Conservation (phyloP, 805 yeast species). For the Candida tammaniensis region DNA sequence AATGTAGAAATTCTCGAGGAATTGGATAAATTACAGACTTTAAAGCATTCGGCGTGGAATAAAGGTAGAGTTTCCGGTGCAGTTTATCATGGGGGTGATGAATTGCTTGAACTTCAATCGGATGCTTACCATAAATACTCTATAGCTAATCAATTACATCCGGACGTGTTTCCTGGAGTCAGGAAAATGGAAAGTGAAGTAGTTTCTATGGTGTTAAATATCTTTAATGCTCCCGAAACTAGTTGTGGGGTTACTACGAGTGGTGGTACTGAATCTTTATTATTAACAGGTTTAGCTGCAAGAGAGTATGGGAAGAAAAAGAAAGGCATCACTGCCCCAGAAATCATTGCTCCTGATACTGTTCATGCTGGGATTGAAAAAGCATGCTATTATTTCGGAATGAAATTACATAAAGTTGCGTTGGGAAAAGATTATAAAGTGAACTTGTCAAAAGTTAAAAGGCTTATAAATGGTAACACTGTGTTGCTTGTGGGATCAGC, state of each 20-base stretch:
- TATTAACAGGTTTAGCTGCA: slow-evolving; percentile 85
- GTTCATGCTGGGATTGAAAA: slow-evolving; percentile 95
- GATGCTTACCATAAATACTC: slow-evolving; percentile 72
- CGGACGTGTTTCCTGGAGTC: slow-evolving; percentile 95
- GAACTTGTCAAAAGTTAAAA: slow-evolving; percentile 56
- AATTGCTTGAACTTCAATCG: slow-evolving; percentile 69
- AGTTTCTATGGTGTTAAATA: slow-evolving; percentile 79
- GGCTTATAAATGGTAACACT: slow-evolving; percentile 74
- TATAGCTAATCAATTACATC: slow-evolving; percentile 93
- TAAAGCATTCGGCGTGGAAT: slow-evolving; percentile 78
- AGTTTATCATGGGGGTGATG: slow-evolving; percentile 93
- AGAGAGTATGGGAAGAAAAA: slow-evolving; percentile 64
- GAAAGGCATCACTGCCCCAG: slow-evolving; percentile 66
- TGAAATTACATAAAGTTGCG: slow-evolving; percentile 78
- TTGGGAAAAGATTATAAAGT: slow-evolving; percentile 67
- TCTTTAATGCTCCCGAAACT: slow-evolving; percentile 73
- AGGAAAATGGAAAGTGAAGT: slow-evolving; percentile 96
- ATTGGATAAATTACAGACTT: slow-evolving; percentile 45
- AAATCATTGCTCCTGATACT: slow-evolving; percentile 83
- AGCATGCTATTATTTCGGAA: slow-evolving; percentile 87
- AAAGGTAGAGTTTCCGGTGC: slow-evolving; percentile 90
- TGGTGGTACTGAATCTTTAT: slow-evolving; percentile 93
- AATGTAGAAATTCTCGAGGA: slow-evolving; percentile 46
- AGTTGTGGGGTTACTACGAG: slow-evolving; percentile 76
- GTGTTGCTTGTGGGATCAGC: slow-evolving; percentile 89